Percentiles rank a stretch among this genome's conserved stretches.
phyloP scores from a whole-genome alignment of 306 rosid genomes.

The Cucurbita moschata region DNA sequence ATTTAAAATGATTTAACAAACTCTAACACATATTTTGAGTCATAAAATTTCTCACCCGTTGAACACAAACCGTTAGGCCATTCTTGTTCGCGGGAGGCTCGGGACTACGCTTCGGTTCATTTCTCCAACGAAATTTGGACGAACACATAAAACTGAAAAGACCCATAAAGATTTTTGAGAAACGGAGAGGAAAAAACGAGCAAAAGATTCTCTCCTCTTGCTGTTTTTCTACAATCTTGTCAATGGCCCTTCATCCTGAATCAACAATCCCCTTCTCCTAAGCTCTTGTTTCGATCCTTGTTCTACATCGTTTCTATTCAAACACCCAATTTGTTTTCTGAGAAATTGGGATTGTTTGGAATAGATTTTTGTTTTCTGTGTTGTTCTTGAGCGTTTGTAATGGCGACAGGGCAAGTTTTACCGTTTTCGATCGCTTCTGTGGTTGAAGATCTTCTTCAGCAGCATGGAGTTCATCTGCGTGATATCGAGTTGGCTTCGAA shows the following conservation, averaged over 20 bases:
- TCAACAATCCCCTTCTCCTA: conserved; percentile 14
- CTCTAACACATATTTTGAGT: not conserved
- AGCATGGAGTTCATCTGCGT: conserved; percentile 21
- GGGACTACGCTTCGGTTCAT: conserved; percentile 61
- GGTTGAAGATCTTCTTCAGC: conserved; percentile 68
- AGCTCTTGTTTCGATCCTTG: not conserved
- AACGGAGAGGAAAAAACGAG: not conserved
- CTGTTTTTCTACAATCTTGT: conserved; percentile 10
- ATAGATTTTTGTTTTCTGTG: conserved; percentile 7
- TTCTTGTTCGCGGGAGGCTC: conserved; percentile 44
- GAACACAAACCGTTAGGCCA: conserved; percentile 39
- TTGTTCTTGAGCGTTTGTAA: conserved; percentile 11
- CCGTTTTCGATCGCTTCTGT: conserved; percentile 59
- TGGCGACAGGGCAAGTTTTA: conserved; percentile 44
- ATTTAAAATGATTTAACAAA: not conserved
- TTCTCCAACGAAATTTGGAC: conserved; percentile 31
- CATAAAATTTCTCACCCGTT: conserved; percentile 14
- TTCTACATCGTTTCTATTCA: not conserved
- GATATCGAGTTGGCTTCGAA: conserved; percentile 40
- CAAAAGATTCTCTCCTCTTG: conserved; percentile 5
- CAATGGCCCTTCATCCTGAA: conserved; percentile 1
- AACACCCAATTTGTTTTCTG: not conserved
- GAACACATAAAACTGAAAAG: conserved; percentile 9
- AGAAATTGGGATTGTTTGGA: not conserved
- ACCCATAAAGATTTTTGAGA: not conserved